Base-by-base conservation (phyloP, 2,329 filamentous ascomycete genomes). In the Ilyonectria mors-panacis region DNA sequence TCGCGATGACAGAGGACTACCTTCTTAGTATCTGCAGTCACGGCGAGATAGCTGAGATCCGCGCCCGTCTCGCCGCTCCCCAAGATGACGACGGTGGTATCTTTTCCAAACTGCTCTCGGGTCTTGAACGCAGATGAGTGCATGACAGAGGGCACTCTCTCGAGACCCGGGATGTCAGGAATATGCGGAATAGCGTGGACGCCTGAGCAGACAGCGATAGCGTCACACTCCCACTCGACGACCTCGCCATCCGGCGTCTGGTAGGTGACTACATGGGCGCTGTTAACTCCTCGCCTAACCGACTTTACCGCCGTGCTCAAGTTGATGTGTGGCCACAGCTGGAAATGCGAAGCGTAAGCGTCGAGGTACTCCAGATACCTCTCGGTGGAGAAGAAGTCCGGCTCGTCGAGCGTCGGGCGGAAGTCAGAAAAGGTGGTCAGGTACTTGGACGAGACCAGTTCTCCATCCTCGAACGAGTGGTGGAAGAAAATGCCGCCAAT, bases 391-490 rank as follows among this genome's bases (percentile, higher is more conserved):
- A 84, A 72, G 70, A 85, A 85, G 68, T 84, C 83, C 2, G 81
- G 79, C 13, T 79, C 78, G 2, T 81, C 77, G 5, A 75, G 50
- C 17, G 79, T 71, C 23, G 80, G 78, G 4, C 83, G 79, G 59
- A 81, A 82, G 69, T 85, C 83, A 4, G 83, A 85, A 67, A 85
- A 86, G 26, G 79, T 76, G 0, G 83, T 85, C 9, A 85, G 76
- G 50, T 82, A 82, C 68, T 83, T 84, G 10, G 82, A 84, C 8
- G 81, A 83, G 6, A 85, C 83, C 15, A 80, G 69, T 68, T 85
- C 66, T 26, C 68, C 66, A 3, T 69, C 68, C 23, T 68, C 68
- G 54, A 69, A 70, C 23, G 68, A 66, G 23, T 82, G 79, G 60
- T 83, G 78, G 28, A 78, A 75, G 66, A 85, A 85, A 6, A 81